These are phyloP conservation scores for Kwoniella mangroviensis DNA, from an alignment of 768 basidiomycete species.

Conservation along the genomic window DNA sequence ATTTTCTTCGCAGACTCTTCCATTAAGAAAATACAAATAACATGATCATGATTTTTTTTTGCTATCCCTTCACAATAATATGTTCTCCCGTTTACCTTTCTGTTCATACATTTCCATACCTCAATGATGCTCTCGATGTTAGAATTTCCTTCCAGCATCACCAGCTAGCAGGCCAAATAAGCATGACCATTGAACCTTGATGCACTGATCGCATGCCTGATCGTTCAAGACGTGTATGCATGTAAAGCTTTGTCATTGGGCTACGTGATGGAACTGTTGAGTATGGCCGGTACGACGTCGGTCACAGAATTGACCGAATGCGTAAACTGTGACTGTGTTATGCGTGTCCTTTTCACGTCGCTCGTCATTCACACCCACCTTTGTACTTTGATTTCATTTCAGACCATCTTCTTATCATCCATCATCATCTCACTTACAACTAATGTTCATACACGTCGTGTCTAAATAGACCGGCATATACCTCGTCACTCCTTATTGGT, in stretches of 20 bases:
- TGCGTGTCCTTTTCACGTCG: not conserved
- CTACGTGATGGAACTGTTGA: no score
- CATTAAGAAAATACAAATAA: not conserved
- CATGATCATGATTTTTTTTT: slow-evolving; percentile 1
- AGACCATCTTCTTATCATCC: not conserved
- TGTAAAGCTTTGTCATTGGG: no score
- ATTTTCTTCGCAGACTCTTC: not conserved
- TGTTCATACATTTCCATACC: slow-evolving; percentile 5
- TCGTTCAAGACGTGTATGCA: no score
- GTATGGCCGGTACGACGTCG: not conserved
- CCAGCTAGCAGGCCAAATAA: no score
- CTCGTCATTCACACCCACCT: no score
- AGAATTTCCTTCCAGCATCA: slow-evolving; percentile 2
- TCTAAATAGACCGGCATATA: not conserved
- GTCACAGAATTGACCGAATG: not conserved
- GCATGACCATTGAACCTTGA: not conserved
- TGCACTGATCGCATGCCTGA: not conserved
- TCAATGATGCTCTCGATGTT: slow-evolving; percentile 6
- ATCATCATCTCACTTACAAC: not conserved
- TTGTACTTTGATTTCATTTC: not conserved
- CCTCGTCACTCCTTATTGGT: not conserved
- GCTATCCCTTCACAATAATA: not conserved
- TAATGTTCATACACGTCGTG: not conserved
- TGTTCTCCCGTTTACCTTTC: not conserved
- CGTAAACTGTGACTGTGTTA: not conserved